Evolutionary conservation across 1,284 basidiomycete genomes (phyloP), one percentile per base, ranked within the genome.

Genomic region (Schizophyllum commune): DNA sequence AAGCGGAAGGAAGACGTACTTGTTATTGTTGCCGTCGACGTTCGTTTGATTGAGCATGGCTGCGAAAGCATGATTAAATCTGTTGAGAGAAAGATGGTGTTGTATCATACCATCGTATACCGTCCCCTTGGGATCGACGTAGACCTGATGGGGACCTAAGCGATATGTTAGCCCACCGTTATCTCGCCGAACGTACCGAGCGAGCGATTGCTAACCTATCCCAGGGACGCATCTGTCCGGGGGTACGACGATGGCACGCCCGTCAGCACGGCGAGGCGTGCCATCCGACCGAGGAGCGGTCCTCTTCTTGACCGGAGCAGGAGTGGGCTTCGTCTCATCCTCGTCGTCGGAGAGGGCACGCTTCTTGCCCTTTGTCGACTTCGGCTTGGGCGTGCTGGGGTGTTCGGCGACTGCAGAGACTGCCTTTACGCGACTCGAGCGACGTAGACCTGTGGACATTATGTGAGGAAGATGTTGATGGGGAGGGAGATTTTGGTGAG

Each of bases 31-130:
- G 63, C 77, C 79, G 52, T 76, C 77, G 20, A 86, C 76, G 65
- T 87, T 79, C 0, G 85, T 87, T 70, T 88, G 85, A 70, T 87
- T 87, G 61, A 88, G 77, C 77, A 83, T 85, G 19, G 83, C 39
- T 47, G 9, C 9, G 39, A 3, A 47, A 8, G 27, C 27, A 5
- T 27, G 5, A 27, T 3, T 27, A 47, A 4, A 47, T 11, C 9
- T 17, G 2, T 11, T 13, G 4, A 11, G 39, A 47, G 39, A 17
- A 17, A 47, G 34, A 6, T 6, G 34, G 6, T 39, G 13, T 7
- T 6, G 34, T 7, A 7, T 13, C 39, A 47, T 2, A 47, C 39
- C 85, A 69, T 88, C 86, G 80, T 81, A 88, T 11, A 85, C 77
- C 9, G 39, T 47, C 32, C 74, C 76, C 54, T 80, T 77, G 1